These are phyloP conservation scores for Tulasnella sp. DNA, from an alignment of 768 basidiomycete species.

Conservation along the genomic window DNA sequence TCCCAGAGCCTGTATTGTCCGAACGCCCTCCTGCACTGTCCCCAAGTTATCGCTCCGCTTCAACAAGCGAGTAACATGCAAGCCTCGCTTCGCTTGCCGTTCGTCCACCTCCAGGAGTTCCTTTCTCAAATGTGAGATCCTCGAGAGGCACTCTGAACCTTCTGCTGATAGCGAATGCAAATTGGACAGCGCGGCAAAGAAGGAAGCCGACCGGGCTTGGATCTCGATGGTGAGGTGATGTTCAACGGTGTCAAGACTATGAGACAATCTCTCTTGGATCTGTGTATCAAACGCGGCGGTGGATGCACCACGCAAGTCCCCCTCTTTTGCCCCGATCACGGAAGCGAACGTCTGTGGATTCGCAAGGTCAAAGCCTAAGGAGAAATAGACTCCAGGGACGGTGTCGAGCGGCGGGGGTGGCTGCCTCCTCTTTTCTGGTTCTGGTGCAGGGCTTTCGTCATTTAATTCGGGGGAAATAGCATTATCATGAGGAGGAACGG, in stretches of 20 bases:
- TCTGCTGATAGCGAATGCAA: conserved; percentile 86
- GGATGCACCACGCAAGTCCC: conserved; percentile 23
- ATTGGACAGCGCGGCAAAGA: conserved; percentile 93
- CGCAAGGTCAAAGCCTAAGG: conserved; percentile 64
- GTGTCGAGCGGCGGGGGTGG: conserved; percentile 53
- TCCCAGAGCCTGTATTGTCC: conserved; percentile 55
- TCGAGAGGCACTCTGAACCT: conserved; percentile 67
- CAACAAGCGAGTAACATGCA: conserved; percentile 53
- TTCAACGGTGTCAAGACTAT: conserved; percentile 88
- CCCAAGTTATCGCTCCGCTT: conserved; percentile 46
- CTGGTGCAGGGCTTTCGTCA: neutral
- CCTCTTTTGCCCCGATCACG: conserved; percentile 48
- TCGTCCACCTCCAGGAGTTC: conserved; percentile 69
- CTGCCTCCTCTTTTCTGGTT: conserved; percentile 17
- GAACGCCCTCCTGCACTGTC: conserved; percentile 49
- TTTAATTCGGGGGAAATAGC: too few relatives aligned
- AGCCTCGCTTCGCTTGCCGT: conserved; percentile 65
- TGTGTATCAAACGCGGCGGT: conserved; percentile 22
- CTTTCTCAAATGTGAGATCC: conserved; percentile 59
- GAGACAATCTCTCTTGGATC: conserved; percentile 83
- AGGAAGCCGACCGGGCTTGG: conserved; percentile 77
- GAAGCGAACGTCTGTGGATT: conserved; percentile 66
- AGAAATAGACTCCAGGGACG: conserved; percentile 78
- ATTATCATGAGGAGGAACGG: neutral
- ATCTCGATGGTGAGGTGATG: conserved; percentile 92